Base-by-base conservation (phyloP, 2,329 filamentous ascomycete species). In the Colletotrichum sp. region DNA sequence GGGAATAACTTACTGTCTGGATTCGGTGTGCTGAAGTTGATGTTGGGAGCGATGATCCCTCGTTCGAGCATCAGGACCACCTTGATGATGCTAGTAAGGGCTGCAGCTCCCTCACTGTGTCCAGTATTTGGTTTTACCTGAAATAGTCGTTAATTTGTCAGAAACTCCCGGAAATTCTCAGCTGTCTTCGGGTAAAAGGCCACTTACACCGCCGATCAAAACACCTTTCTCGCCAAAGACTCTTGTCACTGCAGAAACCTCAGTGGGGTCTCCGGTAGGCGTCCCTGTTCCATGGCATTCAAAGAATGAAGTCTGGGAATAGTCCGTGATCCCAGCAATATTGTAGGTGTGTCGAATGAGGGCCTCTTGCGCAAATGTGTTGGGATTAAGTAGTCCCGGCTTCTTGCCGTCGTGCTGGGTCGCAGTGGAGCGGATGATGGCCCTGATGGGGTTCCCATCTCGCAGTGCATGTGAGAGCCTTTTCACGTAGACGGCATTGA, bases 251-350 rank as follows among this genome's bases (percentile, higher is more conserved):
- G 85, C 85, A 0, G 65, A 68, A 2, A 83, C 80, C 68, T 88
- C 87, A 5, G 84, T 78, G 0, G 84, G 85, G 66, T 89, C 87
- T 0, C 88, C 88, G 0, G 79, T 81, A 2, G 77, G 65, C 0
- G 87, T 89, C 1, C 87, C 87, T 0, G 87, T 89, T 0, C 86
- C 87, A 36, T 89, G 88, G 26, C 82, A 84, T 73, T 88, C 83
- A 1, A 84, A 66, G 32, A 81, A 81, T 7, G 76, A 79, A 1
- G 82, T 83, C 52, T 81, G 52, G 6, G 66, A 52, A 10, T 76
- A 32, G n/a, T 75, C 76, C 8, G 61, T 73, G 75, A 77, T 63
- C 7, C 76, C 77, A 16, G 74, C 76, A 14, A 36, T 65, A 5
- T 68, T 28, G 73, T 85, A 85, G 0, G 79, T 78, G 5, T 75